phyloP scores from a whole-genome alignment of 805 yeast genomes.

The Saturnispora zaruensis region DNA sequence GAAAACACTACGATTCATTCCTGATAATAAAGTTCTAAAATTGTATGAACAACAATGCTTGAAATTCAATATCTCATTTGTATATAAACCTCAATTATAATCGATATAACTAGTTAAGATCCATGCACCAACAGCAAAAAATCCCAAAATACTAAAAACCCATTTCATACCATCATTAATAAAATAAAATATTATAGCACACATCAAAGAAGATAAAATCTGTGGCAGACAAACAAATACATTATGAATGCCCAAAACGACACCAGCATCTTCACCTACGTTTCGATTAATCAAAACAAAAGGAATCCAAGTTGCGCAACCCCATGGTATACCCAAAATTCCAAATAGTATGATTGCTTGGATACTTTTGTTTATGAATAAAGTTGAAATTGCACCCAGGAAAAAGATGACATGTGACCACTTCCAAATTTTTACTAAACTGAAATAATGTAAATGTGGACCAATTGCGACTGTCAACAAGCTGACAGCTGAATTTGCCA shows the following conservation, averaged over 20 bases:
- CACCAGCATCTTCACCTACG: constrained; percentile 48
- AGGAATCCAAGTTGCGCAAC: constrained; percentile 59
- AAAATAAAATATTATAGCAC: constrained; percentile 38
- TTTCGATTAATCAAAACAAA: constrained; percentile 48
- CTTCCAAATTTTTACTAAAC: constrained; percentile 35
- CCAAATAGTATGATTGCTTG: constrained; percentile 43
- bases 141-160: constrained; percentile 50
- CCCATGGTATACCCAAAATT: constrained; percentile 55
- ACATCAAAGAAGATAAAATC: constrained; percentile 40
- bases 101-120: constrained; percentile 11
- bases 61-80: constrained; percentile 13
- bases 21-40: constrained; percentile 16
- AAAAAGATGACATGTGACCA: constrained; percentile 43
- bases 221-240: constrained; percentile 53
- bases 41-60: constrained; percentile 17
- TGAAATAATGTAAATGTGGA: constrained; percentile 33
- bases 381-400: constrained; percentile 38
- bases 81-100: constrained; percentile 8
- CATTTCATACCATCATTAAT: constrained; percentile 43
- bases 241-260: constrained; percentile 49
- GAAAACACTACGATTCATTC: constrained; percentile 18
- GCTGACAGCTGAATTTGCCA: constrained; percentile 41
- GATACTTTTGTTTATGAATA: constrained; percentile 33
- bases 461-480: constrained; percentile 36
- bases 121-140: constrained; percentile 40